Percentiles rank a stretch among this genome's conserved stretches.
Evolutionary conservation across 78 protist genomes (phyloP).

Genomic region (Guillardia theta): DNA sequence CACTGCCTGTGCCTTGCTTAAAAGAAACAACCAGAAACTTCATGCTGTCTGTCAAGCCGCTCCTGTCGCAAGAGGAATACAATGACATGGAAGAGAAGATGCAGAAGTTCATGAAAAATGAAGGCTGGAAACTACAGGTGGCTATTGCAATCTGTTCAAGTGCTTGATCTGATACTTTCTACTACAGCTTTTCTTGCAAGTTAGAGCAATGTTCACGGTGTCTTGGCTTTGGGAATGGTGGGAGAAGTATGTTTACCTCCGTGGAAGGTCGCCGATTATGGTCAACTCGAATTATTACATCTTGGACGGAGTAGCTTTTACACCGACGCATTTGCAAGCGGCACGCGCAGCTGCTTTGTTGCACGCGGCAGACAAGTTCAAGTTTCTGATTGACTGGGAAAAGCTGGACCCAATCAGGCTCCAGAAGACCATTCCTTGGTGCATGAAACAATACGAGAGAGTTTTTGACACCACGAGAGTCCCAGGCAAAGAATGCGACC

Average conservation of each 20-base stretch:
- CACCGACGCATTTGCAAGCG: constrained; percentile 23
- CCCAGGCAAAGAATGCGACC: constrained; percentile 58
- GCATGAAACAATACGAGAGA: constrained; percentile 72
- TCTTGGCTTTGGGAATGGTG: constrained; percentile 70
- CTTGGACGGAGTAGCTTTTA: not conserved
- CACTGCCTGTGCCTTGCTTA: constrained; percentile 58
- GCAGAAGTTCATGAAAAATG: not conserved
- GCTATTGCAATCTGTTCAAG: no score
- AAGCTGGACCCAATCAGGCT: constrained; percentile 38
- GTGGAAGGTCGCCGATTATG: constrained; percentile 55
- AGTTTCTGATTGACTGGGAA: constrained; percentile 48
- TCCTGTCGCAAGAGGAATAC: not conserved
- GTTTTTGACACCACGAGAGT: constrained; percentile 56
- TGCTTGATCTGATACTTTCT: no score
- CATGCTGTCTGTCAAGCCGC: constrained; percentile 48
- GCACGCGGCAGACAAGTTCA: not conserved
- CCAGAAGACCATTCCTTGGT: constrained; percentile 44
- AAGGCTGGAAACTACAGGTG: constrained; percentile 51
- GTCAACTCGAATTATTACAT: constrained; percentile 75
- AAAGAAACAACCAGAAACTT: constrained; percentile 39
- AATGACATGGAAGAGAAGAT: not conserved
- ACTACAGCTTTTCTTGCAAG: not conserved
- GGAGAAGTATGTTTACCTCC: constrained; percentile 71
- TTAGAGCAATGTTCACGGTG: not conserved
- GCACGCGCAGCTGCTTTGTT: constrained; percentile 54